Base-by-base conservation (phyloP, 2,329 filamentous ascomycete genomes). In the Colletotrichum incanum region DNA sequence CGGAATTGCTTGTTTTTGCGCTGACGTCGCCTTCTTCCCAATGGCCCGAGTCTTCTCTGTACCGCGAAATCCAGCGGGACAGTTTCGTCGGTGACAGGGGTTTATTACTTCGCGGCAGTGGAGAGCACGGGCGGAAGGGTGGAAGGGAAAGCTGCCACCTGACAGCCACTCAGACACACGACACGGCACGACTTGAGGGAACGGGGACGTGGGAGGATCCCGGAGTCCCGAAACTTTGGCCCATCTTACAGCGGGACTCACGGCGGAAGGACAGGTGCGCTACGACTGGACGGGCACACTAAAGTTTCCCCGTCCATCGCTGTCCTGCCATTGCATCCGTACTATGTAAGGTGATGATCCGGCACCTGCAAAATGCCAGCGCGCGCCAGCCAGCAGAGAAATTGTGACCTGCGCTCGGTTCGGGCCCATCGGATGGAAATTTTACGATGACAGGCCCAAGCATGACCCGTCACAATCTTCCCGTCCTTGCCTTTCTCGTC, bases 401-500 rank as follows among this genome's bases (percentile, higher is more conserved):
- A 63, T 71, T 52, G 52, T 63, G 65, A 58, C 16, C 14, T 62
- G 43, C 50, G 50, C n/a, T 59, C 37, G 31, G 54, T 65, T 49
- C 70, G 70, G 59, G 65, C 54, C 59, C 58, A 70, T 72, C 70
- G 45, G 70, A 72, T 72, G 70, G 69, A 34, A 65, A 70, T 64
- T 70, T 71, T 72, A 59, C 59, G 65, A 72, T 72, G 70, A 39
- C 59, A 72, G 54, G 45, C 58, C 58, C 28, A 26, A 31, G 50
- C 49, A 37, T 45, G 50, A 65, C 39, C 20, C 20, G 28, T 14
- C 28, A 45, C 50, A 23, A 18, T 26, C 23, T 64, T 43, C 20
- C 47, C n/a, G n/a, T 39, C 11, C 52, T 50, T n/a, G 31, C 14
- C 14, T 50, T 62, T 43, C 26, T 55, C 47, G 49, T 41, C 37